Evolutionary conservation across 805 yeast genomes (phyloP).

Genomic region (Lachancea quebecensis): DNA sequence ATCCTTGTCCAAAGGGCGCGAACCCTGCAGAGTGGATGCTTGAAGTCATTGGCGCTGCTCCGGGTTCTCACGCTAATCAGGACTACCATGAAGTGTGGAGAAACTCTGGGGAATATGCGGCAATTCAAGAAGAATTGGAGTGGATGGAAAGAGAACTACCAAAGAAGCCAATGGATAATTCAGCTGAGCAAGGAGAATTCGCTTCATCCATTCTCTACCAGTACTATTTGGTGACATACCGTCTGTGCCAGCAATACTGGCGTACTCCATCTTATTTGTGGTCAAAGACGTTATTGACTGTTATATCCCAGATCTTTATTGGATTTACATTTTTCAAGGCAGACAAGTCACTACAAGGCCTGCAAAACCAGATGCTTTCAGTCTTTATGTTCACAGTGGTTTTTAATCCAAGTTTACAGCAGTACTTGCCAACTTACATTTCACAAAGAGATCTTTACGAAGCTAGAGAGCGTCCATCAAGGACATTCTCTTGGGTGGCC

Average conservation of each 20-base stretch:
- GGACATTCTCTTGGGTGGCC: conserved; percentile 60
- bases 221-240: conserved; percentile 39
- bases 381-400: conserved; percentile 60
- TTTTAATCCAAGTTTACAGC: conserved; percentile 52
- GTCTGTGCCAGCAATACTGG: conserved; percentile 62
- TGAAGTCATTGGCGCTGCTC: conserved; percentile 77
- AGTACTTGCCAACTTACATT: conserved; percentile 55
- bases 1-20: conserved; percentile 57
- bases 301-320: conserved; percentile 54
- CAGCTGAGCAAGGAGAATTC: conserved; percentile 34
- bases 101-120: conserved; percentile 54
- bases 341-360: conserved; percentile 51
- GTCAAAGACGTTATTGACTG: conserved; percentile 50
- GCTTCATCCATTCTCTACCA: conserved; percentile 41
- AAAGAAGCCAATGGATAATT: conserved; percentile 29
- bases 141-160: conserved; percentile 56
- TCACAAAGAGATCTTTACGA: conserved; percentile 61
- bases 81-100: conserved; percentile 76
- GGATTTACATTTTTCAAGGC: conserved; percentile 74
- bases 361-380: conserved; percentile 79
- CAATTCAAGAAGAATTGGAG: conserved; percentile 53
- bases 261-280: conserved; percentile 58
- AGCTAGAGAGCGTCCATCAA: conserved; percentile 67
- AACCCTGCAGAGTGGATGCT: conserved; percentile 93
- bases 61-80: conserved; percentile 66